Base-by-base conservation (phyloP, 2,329 filamentous ascomycete species). In the Fusarium nurragi region DNA sequence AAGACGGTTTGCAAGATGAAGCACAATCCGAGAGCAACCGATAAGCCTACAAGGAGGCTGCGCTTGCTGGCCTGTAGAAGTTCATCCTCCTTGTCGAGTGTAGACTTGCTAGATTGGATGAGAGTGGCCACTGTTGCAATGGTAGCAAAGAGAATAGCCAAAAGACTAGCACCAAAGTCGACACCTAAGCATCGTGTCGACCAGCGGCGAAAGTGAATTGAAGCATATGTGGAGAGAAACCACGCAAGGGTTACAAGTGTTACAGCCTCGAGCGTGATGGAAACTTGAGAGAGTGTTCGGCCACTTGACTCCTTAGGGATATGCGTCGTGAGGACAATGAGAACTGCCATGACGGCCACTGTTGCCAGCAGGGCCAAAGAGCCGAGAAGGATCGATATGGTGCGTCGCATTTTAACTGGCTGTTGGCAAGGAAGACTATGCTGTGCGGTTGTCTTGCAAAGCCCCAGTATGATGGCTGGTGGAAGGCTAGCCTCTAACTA, bases 1-100 rank as follows among this genome's bases (percentile, higher is more conserved):
- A 85, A 86, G 22, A 78, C 65, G n/a, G 84, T 72, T 68, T 87
- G 85, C 9, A 77, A 72, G 2, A 76, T 70, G 55, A 83, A 82
- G 7, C 81, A 76, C 36, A 83, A 54, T 11, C 78, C 80, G 48
- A 86, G 75, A 14, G 80, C 75, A 14, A 81, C 72, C 0, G 84
- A 78, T 5, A 78, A 73, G 28, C 80, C 83, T 14, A 80, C 72
- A 32, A 86, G 68, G 43, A 83, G 78, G 37, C 50, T 57, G 72
- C 71, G 49, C 45, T 67, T 69, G 19, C 54, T 59, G 4, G 64
- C 43, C n/a, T 51, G 57, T 14, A 58, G 37, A 6, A 62, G 25
- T 8, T 63, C 46, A 9, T 67, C 61, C 12, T 56, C 39, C 19
- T 56, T 60, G 39, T 60, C 47, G 14, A 60, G 28, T n/a, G 54